Percentiles rank a stretch among this genome's conserved stretches.
phyloP scores from a whole-genome alignment of 768 basidiomycete species.

The Boletus rubroflammeus region DNA sequence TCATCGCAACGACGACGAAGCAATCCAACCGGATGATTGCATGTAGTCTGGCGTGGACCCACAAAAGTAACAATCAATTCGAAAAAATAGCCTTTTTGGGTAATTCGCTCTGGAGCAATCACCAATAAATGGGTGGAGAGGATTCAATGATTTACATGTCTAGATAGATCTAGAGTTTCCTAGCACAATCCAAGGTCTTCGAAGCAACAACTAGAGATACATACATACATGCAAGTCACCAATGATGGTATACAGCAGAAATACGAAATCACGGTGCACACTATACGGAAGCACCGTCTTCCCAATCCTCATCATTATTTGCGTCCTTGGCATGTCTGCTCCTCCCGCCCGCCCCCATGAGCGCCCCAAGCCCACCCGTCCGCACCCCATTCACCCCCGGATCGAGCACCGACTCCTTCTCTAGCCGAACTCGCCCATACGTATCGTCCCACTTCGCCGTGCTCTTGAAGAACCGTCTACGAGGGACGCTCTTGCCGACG shows the following conservation, averaged over 20 bases:
- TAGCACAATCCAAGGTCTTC: not conserved
- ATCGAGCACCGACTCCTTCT: slow-evolving; percentile 23
- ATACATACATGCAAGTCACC: not conserved
- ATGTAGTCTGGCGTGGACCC: not conserved
- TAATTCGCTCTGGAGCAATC: not conserved
- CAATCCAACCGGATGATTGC: not conserved
- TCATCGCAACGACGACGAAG: not conserved
- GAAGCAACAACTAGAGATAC: slow-evolving; percentile 4
- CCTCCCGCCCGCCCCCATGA: slow-evolving; percentile 27
- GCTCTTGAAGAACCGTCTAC: slow-evolving; percentile 60
- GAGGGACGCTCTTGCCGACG: slow-evolving; percentile 28
- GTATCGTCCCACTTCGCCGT: slow-evolving; percentile 35
- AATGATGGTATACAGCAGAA: not conserved
- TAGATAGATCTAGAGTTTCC: too few species aligned
- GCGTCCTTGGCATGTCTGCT: slow-evolving; percentile 13
- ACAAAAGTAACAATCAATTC: not conserved
- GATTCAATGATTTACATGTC: not conserved
- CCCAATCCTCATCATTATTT: slow-evolving; percentile 30
- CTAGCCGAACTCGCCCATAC: slow-evolving; percentile 22
- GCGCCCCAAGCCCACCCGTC: slow-evolving; percentile 15
- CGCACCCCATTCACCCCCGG: slow-evolving; percentile 9
- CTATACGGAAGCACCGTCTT: slow-evolving; percentile 28
- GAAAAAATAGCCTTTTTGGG: slow-evolving; percentile 4
- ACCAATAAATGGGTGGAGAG: not conserved
- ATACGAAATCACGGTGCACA: not conserved